Base-by-base conservation (phyloP, 129 eudicot species). In the Saposhnikovia divaricata region DNA sequence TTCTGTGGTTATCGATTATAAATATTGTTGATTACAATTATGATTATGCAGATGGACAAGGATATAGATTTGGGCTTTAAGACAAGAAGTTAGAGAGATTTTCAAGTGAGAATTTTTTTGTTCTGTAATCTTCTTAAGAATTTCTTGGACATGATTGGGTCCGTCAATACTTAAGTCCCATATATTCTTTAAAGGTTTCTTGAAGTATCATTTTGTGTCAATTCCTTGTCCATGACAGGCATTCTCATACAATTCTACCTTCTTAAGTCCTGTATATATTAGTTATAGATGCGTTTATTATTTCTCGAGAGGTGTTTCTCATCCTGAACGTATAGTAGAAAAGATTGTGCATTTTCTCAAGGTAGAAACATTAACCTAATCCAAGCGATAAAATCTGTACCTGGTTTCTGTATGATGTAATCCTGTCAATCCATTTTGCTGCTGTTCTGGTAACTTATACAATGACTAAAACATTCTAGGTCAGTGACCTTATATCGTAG, bases 1-100 rank as follows among this genome's bases (percentile, higher is more conserved):
- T 75, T 51, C 23, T 2, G 9, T 19, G 50, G 78, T 9, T 48
- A 16, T 55, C 75, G 10, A 81, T 61, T 72, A 72, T 82, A 2
- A 4, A 68, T 4, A 77, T 83, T 9, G 69, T 25, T 59, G 25
- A n/a, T 59, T 23, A 31, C 12, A 3, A 9, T n/a, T 61, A n/a
- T 61, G 37, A 61, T 14, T 72, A 34, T 83, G 84, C 91, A 95
- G 99, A 86, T 85, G 89, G 91, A 95, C 87, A 87, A 61, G 79
- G 98, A 95, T 69, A 83, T 87, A 44, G 77, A 76, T 73, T 78
- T 87, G 89, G 87, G 84, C 91, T 85, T 78, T 82, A 91, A 86
- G 88, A 85, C 78, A 81, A 84, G 83, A 43, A 75, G 70, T 57
- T 80, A 74, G 77, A 48, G 84, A 72, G 78, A 37, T 48, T 50